phyloP scores from a whole-genome alignment of 1,284 basidiomycete species.

The Bjerkandera adusta region DNA sequence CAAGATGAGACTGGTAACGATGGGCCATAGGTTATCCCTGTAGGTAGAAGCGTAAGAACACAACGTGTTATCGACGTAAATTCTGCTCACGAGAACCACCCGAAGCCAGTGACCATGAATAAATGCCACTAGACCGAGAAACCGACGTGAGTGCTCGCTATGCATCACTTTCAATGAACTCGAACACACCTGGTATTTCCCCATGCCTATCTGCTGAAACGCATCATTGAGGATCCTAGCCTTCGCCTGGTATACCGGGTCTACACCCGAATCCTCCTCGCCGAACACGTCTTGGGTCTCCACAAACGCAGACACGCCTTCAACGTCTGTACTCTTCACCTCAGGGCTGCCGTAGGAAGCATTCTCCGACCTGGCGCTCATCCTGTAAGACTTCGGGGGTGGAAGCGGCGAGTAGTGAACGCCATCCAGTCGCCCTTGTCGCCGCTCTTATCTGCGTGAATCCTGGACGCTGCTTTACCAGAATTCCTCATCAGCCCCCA shows the following conservation, averaged over 20 bases:
- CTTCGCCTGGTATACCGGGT: slow-evolving; percentile 64
- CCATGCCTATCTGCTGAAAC: slow-evolving; percentile 72
- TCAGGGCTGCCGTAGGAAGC: no score
- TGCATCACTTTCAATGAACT: not conserved
- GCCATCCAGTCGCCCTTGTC: no score
- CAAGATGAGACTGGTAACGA: slow-evolving; percentile 56
- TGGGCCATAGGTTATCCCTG: slow-evolving; percentile 65
- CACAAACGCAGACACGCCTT: slow-evolving; percentile 7
- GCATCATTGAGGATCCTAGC: slow-evolving; percentile 62
- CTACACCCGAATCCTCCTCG: slow-evolving; percentile 41
- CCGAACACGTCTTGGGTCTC: slow-evolving; percentile 40
- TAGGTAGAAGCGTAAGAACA: slow-evolving; percentile 10
- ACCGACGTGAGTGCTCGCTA: not conserved
- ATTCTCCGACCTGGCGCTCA: no score
- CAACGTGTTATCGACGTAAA: not conserved
- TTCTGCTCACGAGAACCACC: slow-evolving; percentile 44
- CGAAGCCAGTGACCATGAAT: slow-evolving; percentile 17
- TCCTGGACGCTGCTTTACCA: no score
- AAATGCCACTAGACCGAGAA: slow-evolving; percentile 20
- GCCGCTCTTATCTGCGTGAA: no score
- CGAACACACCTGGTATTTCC: slow-evolving; percentile 56
- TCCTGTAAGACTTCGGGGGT: no score
- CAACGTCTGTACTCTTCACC: not conserved
- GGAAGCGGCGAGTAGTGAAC: no score
- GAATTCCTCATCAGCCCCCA: no score